A percentile compares a stretch with the other conserved stretches of the same genome.
phyloP scores from a whole-genome alignment of 192 early-diverging fungal genomes.

The Phycomyces nitens region DNA sequence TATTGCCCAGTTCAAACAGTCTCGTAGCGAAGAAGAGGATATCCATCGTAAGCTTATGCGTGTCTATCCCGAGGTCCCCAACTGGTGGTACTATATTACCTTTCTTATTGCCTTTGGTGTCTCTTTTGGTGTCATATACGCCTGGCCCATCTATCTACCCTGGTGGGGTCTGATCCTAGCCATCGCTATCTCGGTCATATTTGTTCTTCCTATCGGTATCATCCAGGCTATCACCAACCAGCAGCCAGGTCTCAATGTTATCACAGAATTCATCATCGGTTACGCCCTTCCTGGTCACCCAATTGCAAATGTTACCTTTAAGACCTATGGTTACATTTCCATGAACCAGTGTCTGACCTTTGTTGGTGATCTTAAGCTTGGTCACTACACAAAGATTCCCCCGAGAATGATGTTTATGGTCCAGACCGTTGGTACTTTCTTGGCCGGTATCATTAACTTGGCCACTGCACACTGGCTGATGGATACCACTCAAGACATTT shows the following conservation, averaged over 20 bases:
- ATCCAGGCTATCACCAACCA: constrained; percentile 76
- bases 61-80: constrained; percentile 67
- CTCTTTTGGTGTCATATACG: constrained; percentile 45
- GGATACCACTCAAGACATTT: constrained; percentile 39
- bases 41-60: constrained; percentile 71
- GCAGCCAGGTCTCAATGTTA: constrained; percentile 75
- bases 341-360: constrained; percentile 78
- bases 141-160: constrained; percentile 61
- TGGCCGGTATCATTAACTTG: constrained; percentile 55
- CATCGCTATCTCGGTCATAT: constrained; percentile 56
- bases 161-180: constrained; percentile 75
- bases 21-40: constrained; percentile 49
- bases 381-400: constrained; percentile 72
- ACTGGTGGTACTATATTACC: constrained; percentile 53
- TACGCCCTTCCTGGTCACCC: constrained; percentile 76
- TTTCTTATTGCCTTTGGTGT: constrained; percentile 43
- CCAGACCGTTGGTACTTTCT: constrained; percentile 58
- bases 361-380: constrained; percentile 72
- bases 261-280: constrained; percentile 84
- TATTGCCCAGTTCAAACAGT: constrained; percentile 32
- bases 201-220: constrained; percentile 78
- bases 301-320: constrained; percentile 83
- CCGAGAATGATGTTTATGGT: constrained; percentile 60
- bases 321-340: constrained; percentile 77
- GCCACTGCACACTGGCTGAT: constrained; percentile 44